Percentiles rank a stretch among this genome's conserved stretches.
These are phyloP conservation scores for Rhytidiadelphus loreus DNA, from an alignment of 225 moss, liverwort and hornwort species.

Conservation along the genomic window DNA sequence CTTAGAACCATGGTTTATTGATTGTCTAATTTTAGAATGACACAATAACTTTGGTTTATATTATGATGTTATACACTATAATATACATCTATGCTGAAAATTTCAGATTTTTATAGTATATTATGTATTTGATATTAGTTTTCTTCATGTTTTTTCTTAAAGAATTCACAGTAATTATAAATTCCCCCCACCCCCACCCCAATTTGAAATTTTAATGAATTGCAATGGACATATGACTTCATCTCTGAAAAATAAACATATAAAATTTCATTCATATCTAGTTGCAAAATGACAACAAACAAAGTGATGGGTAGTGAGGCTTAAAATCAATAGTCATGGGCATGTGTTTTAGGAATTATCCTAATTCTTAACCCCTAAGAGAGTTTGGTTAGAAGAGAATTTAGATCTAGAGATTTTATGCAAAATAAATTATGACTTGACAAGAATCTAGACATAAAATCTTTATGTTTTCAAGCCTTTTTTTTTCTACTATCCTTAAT, in stretches of 20 bases:
- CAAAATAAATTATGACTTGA: neutral
- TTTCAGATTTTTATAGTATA: too few species aligned
- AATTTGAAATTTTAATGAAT: too few species aligned
- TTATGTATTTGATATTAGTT: too few species aligned
- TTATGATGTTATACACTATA: too few species aligned
- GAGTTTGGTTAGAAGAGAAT: neutral
- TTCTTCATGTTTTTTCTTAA: too few species aligned
- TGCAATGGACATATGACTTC: neutral
- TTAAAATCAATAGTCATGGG: neutral
- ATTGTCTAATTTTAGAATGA: too few species aligned
- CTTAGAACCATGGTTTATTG: too few species aligned
- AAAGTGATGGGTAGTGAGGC: neutral
- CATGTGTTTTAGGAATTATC: accelerated
- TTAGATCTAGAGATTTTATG: accelerated
- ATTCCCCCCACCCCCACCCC: too few species aligned
- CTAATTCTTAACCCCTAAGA: neutral
- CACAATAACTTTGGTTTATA: too few species aligned
- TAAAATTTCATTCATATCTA: neutral
- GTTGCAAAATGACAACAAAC: neutral
- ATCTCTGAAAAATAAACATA: neutral
- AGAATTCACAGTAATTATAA: too few species aligned
- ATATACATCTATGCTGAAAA: too few species aligned
- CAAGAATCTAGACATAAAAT: neutral
- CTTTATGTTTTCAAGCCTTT: neutral
- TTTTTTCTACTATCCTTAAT: neutral